These are phyloP conservation scores for Fraxinus paxiana DNA, from an alignment of 305 asterid genomes.

Conservation along the genomic window DNA sequence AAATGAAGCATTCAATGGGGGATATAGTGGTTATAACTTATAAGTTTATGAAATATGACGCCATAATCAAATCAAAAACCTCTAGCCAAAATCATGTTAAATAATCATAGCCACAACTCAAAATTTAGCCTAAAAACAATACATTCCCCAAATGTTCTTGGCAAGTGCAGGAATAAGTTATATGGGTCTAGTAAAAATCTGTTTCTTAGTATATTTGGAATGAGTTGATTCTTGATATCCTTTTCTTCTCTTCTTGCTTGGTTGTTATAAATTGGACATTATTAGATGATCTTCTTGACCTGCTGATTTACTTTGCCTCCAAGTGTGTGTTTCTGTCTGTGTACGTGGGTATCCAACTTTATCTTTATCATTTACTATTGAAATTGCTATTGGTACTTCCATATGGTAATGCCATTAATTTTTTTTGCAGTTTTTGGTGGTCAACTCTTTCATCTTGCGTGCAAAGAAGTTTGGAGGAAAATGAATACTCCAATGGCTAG, in stretches of 20 bases:
- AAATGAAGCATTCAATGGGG: not conserved
- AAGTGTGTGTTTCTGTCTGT: not conserved
- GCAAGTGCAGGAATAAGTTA: not conserved
- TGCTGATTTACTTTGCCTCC: not conserved
- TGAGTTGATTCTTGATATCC: not conserved
- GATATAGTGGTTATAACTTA: not conserved
- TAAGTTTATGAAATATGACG: not conserved
- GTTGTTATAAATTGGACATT: not conserved
- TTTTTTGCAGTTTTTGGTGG: slow-evolving; percentile 33
- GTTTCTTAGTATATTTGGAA: not conserved
- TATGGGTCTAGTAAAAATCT: not conserved
- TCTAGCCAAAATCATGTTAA: not conserved
- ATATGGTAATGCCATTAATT: not conserved
- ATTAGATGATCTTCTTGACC: not conserved
- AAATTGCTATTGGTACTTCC: not conserved
- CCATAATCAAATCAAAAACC: not conserved
- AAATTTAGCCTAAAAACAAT: not conserved
- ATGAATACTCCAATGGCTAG: slow-evolving; percentile 31
- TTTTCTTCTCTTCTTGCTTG: not conserved
- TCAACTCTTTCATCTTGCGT: slow-evolving; percentile 32
- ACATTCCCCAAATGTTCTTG: not conserved
- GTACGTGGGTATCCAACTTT: not conserved
- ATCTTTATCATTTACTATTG: not conserved
- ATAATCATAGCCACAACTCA: not conserved
- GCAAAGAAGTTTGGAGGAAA: slow-evolving; percentile 34